Conservation (phyloP, 1,284 basidiomycete genomes). For the Austroboletus novae-zelandiae region DNA sequence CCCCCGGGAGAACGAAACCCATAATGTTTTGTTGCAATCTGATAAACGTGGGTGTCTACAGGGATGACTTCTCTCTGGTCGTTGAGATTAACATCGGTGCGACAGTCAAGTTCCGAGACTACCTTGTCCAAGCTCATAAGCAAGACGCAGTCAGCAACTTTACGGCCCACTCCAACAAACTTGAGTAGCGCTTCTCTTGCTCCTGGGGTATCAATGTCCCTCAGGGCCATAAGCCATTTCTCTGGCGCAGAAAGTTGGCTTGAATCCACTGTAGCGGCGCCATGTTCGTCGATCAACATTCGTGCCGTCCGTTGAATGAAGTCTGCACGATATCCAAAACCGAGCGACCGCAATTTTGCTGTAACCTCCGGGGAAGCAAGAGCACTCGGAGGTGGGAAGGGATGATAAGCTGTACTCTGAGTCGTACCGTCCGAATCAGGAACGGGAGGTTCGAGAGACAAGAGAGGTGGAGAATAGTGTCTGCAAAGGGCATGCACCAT, state of each 20-base stretch:
- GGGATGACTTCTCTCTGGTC: conserved; percentile 78
- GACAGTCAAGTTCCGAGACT: conserved; percentile 8
- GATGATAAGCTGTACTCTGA: conserved; percentile 56
- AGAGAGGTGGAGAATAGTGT: conserved; percentile 67
- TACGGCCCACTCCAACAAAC: conserved; percentile 90
- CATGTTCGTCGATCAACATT: conserved; percentile 67
- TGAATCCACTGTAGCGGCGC: conserved; percentile 16
- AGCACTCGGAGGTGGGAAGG: conserved; percentile 79
- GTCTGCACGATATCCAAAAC: conserved; percentile 94
- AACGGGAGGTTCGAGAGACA: conserved; percentile 48
- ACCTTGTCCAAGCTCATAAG: conserved; percentile 96
- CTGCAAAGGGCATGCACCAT: conserved; percentile 79
- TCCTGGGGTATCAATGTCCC: conserved; percentile 48
- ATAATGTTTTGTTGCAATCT: conserved; percentile 85
- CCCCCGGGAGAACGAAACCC: conserved; percentile 54
- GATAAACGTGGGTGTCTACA: conserved; percentile 89
- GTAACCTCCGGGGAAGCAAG: conserved; percentile 66
- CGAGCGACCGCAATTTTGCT: conserved; percentile 71
- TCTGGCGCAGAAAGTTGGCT: conserved; percentile 44
- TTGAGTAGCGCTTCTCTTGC: conserved; percentile 77
- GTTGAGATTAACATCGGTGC: conserved; percentile 2
- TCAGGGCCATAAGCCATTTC: conserved; percentile 59
- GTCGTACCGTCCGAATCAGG: conserved; percentile 20
- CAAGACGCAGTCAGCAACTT: conserved; percentile 94
- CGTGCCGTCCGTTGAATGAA: conserved; percentile 85